Evolutionary conservation across 345 rosid genomes (phyloP).

Genomic region (Dimocarpus longan): DNA sequence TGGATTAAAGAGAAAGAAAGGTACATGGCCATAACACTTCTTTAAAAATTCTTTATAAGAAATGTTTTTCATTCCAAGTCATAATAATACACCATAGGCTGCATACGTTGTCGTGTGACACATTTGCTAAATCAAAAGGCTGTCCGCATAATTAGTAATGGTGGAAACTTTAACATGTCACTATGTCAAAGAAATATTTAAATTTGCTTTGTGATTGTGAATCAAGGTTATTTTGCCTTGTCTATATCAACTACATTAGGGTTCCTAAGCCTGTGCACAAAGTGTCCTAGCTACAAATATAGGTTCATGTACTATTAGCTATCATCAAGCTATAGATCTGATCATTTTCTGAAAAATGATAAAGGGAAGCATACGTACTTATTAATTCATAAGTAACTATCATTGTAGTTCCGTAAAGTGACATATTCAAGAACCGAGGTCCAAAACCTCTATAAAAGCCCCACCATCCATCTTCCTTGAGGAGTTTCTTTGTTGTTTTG

Average conservation of each 20-base stretch:
- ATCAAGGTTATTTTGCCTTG: background rate
- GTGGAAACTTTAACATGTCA: background rate
- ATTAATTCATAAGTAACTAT: conserved; percentile 66
- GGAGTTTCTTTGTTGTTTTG: conserved; percentile 49
- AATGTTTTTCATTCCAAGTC: background rate
- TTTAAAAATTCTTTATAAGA: background rate
- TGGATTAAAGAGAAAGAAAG: background rate
- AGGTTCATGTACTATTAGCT: background rate
- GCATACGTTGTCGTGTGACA: background rate
- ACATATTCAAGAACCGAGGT: conserved; percentile 67
- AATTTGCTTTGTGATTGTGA: background rate
- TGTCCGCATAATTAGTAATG: background rate
- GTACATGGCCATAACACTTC: background rate
- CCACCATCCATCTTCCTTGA: conserved; percentile 61
- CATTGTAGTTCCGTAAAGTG: conserved; percentile 68
- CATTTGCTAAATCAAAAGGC: background rate
- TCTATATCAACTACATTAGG: background rate
- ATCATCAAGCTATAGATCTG: conserved; percentile 8
- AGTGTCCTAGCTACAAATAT: background rate
- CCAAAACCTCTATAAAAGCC: conserved; percentile 69
- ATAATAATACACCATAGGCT: background rate
- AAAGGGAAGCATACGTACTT: conserved; percentile 38
- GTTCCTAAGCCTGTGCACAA: background rate
- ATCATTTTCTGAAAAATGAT: background rate
- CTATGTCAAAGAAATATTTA: background rate